These are phyloP conservation scores for Aurantiochytrium sp. DNA, from an alignment of 108 stramenopile species.

Conservation along the genomic window DNA sequence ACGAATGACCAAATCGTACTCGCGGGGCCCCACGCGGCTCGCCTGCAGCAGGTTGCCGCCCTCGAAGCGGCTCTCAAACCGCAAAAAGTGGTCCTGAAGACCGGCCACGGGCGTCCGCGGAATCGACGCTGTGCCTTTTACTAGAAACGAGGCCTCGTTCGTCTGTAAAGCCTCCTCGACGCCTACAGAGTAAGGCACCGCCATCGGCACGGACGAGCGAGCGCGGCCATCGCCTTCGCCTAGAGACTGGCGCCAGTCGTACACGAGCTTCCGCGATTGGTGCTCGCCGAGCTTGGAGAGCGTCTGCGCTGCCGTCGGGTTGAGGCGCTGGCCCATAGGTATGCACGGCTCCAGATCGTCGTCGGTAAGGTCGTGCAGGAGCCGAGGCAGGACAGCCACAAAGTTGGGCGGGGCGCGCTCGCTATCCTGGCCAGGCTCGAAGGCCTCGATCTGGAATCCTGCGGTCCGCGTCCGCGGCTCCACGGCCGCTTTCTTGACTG, in stretches of 20 bases:
- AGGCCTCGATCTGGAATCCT: not conserved
- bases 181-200: not conserved
- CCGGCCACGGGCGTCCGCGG: not conserved
- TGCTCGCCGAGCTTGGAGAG: not conserved
- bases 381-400: not conserved
- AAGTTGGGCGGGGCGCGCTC: not conserved
- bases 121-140: not conserved
- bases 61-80: constrained; percentile 56
- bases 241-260: not conserved
- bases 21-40: constrained; percentile 5
- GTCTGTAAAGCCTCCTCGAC: not conserved
- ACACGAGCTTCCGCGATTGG: not conserved
- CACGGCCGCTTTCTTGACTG: not conserved
- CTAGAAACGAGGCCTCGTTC: not conserved
- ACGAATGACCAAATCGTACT: constrained; percentile 58
- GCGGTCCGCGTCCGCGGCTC: not conserved
- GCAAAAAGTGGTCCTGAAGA: constrained; percentile 45
- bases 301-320: not conserved
- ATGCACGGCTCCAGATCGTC: constrained; percentile 5
- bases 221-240: constrained; percentile 17
- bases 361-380: not conserved
- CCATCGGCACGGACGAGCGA: not conserved
- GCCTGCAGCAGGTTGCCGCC: constrained; percentile 54
- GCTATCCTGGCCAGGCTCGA: not conserved
- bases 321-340: not conserved